Evolutionary conservation across 441 rosid species (phyloP), one percentile per base, ranked within the genome.

Genomic region (Monsonia emarginata): DNA sequence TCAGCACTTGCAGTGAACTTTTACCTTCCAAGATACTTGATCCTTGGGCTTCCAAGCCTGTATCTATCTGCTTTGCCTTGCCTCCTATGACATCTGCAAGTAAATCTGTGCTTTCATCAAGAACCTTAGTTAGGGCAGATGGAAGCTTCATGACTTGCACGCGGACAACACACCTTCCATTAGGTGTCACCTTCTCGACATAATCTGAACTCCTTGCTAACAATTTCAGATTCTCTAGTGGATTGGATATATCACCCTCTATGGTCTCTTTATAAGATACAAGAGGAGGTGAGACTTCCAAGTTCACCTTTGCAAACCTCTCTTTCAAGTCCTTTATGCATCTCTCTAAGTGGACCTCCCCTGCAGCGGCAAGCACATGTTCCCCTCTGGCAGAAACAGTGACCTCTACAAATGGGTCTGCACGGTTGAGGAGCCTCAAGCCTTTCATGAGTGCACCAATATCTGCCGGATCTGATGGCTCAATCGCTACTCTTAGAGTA

Each of bases 391-490:
- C 82, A 64, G 98, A 93, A 69, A 93, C 93, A 21, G 84, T 76
- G 32, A 93, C 89, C 82, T 88, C 95, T 14, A 93, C 88, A 82
- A 90, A 93, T n/a, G 96, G 97, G 79, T 93, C 95, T 38, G 96
- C 98, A 13, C 89, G 73, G 81, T 93, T 90, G 69, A 93, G 75
- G 74, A 93, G 96, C 78, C 83, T 86, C 71, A 93, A 64, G 54
- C 98, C 98, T 83, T 85, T 87, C 90, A 83, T 84, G 70, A 90
- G 72, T 63, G 88, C 79, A 67, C 77, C 84, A 84, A 87, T 85
- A 80, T 87, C 95, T 7, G 89, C 85, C 16, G 98, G 97, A 74
- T 90, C 88, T 36, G 96, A 85, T 21, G 97, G 98, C 68, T 90
- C 98, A 74, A 90, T 85, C 19, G 97, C 97, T 30, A 90, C 97